A percentile compares a stretch with the other conserved stretches of the same genome.
Conservation (phyloP, 2,329 filamentous ascomycete genomes). For the Lachnellula occidentalis region DNA sequence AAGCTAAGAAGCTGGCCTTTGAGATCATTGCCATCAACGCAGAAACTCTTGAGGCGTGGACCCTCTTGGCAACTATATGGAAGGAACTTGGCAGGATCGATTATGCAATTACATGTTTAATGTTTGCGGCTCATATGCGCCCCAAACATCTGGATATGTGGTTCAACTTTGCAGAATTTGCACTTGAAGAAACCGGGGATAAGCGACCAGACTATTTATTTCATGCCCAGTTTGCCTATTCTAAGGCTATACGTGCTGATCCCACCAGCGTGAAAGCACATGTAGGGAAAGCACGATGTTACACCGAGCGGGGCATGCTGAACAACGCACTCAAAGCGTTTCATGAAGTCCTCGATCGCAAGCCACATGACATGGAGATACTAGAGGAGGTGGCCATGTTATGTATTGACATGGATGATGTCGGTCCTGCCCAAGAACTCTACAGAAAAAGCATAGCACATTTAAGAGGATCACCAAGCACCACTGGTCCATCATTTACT, state of each 20-base stretch:
- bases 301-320: slow-evolving; percentile 49
- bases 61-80: slow-evolving; percentile 54
- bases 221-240: slow-evolving; percentile 54
- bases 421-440: slow-evolving; percentile 29
- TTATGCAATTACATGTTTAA: slow-evolving; percentile 53
- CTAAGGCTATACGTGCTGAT: slow-evolving; percentile 53
- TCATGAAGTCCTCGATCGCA: slow-evolving; percentile 43
- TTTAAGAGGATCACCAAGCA: slow-evolving; percentile 15
- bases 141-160: slow-evolving; percentile 56
- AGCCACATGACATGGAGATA: slow-evolving; percentile 41
- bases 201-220: slow-evolving; percentile 41
- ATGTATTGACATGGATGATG: slow-evolving; percentile 31
- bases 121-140: slow-evolving; percentile 57
- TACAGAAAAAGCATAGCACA: slow-evolving; percentile 31
- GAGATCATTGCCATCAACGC: slow-evolving; percentile 65
- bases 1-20: slow-evolving; percentile 52
- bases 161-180: slow-evolving; percentile 53
- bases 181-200: slow-evolving; percentile 46
- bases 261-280: slow-evolving; percentile 48
- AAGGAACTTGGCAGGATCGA: slow-evolving; percentile 53
- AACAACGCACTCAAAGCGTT: slow-evolving; percentile 53
- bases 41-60: slow-evolving; percentile 62
- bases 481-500: slow-evolving; percentile 14
- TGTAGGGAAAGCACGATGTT: slow-evolving; percentile 53
- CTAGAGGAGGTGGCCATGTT: slow-evolving; percentile 32